Percentiles rank a stretch among this genome's conserved stretches.
Evolutionary conservation across 2,329 filamentous ascomycete species (phyloP).

Genomic region (Diatrype stigma): DNA sequence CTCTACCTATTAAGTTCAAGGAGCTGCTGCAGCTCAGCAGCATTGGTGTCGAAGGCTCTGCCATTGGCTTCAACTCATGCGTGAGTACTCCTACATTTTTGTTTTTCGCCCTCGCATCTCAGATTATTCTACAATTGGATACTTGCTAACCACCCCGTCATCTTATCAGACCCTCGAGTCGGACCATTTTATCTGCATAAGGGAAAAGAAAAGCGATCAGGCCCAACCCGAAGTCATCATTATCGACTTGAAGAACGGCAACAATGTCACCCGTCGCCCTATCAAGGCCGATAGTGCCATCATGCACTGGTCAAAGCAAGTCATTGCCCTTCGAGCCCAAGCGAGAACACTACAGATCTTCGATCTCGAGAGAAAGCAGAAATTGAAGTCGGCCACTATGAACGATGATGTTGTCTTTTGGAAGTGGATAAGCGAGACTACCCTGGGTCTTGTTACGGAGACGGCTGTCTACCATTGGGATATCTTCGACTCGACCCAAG

Average conservation of each 20-base stretch:
- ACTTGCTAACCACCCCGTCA: not conserved
- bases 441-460: conserved; percentile 86
- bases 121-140: too few species aligned
- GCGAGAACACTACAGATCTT: conserved; percentile 96
- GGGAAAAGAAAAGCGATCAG: conserved; percentile 84
- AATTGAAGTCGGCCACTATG: conserved; percentile 95
- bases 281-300: conserved; percentile 99
- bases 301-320: conserved; percentile 96
- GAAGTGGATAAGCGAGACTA: conserved; percentile 96
- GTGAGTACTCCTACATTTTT: conserved; percentile 46
- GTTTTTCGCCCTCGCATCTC: conserved; percentile 4
- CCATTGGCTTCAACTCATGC: conserved; percentile 83
- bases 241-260: conserved; percentile 94
- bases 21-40: conserved; percentile 71
- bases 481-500: conserved; percentile 79
- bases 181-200: conserved; percentile 91
- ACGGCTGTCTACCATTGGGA: conserved; percentile 96
- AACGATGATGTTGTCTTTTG: conserved; percentile 97
- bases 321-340: conserved; percentile 95
- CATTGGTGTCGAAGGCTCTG: conserved; percentile 41
- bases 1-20: conserved; percentile 87
- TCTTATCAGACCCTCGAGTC: conserved; percentile 86
- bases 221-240: conserved; percentile 93
- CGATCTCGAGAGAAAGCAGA: conserved; percentile 86
- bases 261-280: conserved; percentile 88